phyloP scores from a whole-genome alignment of 306 rosid species.

The Castanospermum australe region DNA sequence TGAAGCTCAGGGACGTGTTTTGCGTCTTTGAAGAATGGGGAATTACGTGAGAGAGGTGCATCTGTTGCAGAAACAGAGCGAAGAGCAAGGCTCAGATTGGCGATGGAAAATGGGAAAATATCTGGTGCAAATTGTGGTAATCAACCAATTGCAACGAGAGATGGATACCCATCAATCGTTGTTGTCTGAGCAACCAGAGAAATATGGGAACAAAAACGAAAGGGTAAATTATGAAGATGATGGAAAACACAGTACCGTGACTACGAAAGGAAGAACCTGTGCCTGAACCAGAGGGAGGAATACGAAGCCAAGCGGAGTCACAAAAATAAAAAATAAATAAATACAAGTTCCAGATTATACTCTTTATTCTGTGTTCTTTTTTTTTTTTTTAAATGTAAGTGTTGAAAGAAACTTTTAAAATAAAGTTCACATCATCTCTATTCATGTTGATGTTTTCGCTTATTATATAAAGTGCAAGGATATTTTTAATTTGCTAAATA shows the following conservation, averaged over 20 bases:
- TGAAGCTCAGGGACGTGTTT: no score
- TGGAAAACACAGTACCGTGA: not conserved
- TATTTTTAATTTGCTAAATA: no score
- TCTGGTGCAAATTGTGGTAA: slow-evolving; percentile 31
- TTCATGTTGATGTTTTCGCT: no score
- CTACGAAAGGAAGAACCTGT: not conserved
- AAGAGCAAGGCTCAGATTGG: not conserved
- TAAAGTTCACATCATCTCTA: no score
- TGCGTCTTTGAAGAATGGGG: not conserved
- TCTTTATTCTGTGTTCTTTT: no score
- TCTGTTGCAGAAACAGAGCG: not conserved
- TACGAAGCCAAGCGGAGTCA: not conserved
- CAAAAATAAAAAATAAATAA: no score
- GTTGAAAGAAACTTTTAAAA: no score
- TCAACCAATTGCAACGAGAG: not conserved
- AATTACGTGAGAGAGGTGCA: not conserved
- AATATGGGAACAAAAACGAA: not conserved
- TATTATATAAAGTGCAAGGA: no score
- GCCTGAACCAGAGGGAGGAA: not conserved
- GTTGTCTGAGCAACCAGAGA: not conserved
- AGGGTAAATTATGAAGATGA: not conserved
- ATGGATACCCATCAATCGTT: slow-evolving; percentile 31
- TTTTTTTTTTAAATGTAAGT: no score
- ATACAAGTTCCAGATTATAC: no score
- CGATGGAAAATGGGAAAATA: not conserved